Conservation (phyloP, 2,329 filamentous ascomycete species). For the Fusarium cicatricum region DNA sequence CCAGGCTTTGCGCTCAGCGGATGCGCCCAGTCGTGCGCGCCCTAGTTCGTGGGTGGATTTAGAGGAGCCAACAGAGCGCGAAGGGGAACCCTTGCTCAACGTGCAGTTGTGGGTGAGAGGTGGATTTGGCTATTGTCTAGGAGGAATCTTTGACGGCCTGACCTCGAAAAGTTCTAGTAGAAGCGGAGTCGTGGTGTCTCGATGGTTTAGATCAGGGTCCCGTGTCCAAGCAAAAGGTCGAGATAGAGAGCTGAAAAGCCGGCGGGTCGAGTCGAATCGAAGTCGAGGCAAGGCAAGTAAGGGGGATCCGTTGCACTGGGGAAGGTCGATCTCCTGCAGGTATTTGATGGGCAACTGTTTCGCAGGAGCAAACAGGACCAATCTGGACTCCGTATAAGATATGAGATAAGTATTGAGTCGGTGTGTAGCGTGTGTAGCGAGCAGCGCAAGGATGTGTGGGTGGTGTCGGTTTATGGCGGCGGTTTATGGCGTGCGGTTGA, state of each 20-base stretch:
- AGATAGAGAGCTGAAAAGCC: constrained; percentile 10
- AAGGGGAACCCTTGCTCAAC: constrained; percentile 28
- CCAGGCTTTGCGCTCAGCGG: constrained; percentile 34
- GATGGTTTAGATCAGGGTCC: constrained; percentile 22
- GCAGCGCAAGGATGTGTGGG: constrained; percentile 25
- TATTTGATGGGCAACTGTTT: constrained; percentile 15
- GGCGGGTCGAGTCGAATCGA: constrained; percentile 8
- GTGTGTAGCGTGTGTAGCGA: constrained; percentile 29
- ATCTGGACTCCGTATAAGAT: constrained; percentile 15
- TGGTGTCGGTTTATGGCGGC: constrained; percentile 39
- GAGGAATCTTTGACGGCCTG: constrained; percentile 28
- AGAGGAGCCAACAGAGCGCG: constrained; percentile 32
- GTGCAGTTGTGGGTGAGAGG: constrained; percentile 40
- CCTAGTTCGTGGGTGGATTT: constrained; percentile 39
- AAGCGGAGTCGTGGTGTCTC: constrained; percentile 26
- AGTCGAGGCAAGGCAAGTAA: constrained; percentile 17
- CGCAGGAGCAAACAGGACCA: constrained; percentile 16
- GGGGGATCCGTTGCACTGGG: constrained; percentile 33
- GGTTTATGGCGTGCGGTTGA: constrained; percentile 37
- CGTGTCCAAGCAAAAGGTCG: constrained; percentile 1
- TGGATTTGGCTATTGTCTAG: constrained; percentile 34
- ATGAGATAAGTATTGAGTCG: constrained; percentile 33
- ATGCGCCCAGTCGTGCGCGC: constrained; percentile 22
- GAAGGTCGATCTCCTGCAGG: constrained; percentile 37
- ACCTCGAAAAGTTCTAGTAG: constrained; percentile 35